Percentiles rank a stretch among this genome's conserved stretches.
phyloP scores from a whole-genome alignment of 2,329 filamentous ascomycete species.

The Xylaria sp. region DNA sequence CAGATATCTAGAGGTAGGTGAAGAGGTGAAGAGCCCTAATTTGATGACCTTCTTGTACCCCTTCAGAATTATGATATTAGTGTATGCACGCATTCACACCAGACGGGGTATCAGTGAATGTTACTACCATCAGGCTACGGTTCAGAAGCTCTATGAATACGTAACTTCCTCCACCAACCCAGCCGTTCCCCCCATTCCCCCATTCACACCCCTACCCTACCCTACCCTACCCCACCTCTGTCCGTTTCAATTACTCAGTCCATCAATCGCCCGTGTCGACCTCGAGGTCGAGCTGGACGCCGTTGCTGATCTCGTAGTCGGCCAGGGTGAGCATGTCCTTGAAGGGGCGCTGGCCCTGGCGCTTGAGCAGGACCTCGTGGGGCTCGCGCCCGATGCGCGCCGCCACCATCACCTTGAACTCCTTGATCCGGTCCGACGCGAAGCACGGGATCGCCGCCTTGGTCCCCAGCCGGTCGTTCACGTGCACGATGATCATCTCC shows the following conservation, averaged over 20 bases:
- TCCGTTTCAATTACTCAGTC: conserved; percentile 38
- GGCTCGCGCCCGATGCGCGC: conserved; percentile 85
- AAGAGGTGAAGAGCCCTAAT: too few species aligned
- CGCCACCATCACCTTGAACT: conserved; percentile 91
- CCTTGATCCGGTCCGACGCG: conserved; percentile 77
- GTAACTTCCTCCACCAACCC: too few species aligned
- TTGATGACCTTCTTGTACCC: too few species aligned
- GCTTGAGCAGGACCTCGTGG: conserved; percentile 87
- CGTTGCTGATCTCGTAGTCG: conserved; percentile 93
- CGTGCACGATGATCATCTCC: conserved; percentile 90
- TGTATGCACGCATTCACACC: too few species aligned
- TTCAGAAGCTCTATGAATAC: too few species aligned
- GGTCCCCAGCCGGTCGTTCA: conserved; percentile 96
- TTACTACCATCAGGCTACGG: too few species aligned
- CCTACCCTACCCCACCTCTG: not conserved
- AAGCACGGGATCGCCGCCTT: conserved; percentile 92
- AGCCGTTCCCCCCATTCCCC: too few species aligned
- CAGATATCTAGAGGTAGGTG: too few species aligned
- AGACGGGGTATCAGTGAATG: too few species aligned
- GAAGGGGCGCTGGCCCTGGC: conserved; percentile 90
- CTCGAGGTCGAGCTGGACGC: conserved; percentile 70
- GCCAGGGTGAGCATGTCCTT: conserved; percentile 86
- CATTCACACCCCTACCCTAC: too few species aligned
- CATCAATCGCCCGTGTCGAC: conserved; percentile 58
- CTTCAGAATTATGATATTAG: too few species aligned